Conservation (phyloP, 2,329 filamentous ascomycete genomes). For the Fusarium newnesense region DNA sequence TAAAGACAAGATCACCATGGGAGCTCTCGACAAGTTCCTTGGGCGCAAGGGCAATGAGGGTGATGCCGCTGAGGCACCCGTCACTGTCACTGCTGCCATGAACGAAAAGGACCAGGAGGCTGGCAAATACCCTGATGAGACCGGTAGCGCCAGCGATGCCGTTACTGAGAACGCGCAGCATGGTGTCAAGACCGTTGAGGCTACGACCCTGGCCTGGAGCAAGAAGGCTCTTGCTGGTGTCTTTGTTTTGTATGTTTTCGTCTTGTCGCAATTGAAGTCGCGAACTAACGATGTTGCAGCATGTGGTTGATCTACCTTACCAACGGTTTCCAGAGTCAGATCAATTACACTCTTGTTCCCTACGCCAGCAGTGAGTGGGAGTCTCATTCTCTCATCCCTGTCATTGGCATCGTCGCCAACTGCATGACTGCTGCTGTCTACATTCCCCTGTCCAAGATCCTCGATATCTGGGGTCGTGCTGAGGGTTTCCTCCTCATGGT, state of each 20-base stretch:
- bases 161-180: slow-evolving; percentile 45
- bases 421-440: slow-evolving; percentile 68
- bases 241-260: slow-evolving; percentile 48
- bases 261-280: neutral
- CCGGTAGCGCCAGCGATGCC: slow-evolving; percentile 18
- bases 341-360: slow-evolving; percentile 54
- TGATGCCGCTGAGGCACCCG: slow-evolving; percentile 13
- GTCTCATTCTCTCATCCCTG: slow-evolving; percentile 63
- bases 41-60: slow-evolving; percentile 27
- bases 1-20: slow-evolving; percentile 30
- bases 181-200: slow-evolving; percentile 55
- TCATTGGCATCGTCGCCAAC: slow-evolving; percentile 63
- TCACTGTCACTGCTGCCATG: slow-evolving; percentile 14
- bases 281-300: slow-evolving; percentile 18
- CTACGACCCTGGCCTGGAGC: slow-evolving; percentile 54
- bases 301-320: slow-evolving; percentile 63
- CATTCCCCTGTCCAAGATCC: slow-evolving; percentile 69
- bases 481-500: slow-evolving; percentile 68
- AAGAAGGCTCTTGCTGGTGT: slow-evolving; percentile 49
- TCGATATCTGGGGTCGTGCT: slow-evolving; percentile 71
- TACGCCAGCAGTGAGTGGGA: slow-evolving; percentile 63
- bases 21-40: slow-evolving; percentile 31
- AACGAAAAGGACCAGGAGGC: slow-evolving; percentile 33
- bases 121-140: slow-evolving; percentile 12
- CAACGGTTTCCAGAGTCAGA: slow-evolving; percentile 59